Percentiles rank a stretch among this genome's conserved stretches.
These are phyloP conservation scores for Metschnikowia colocasiae DNA, from an alignment of 805 yeast genomes.

Conservation along the genomic window DNA sequence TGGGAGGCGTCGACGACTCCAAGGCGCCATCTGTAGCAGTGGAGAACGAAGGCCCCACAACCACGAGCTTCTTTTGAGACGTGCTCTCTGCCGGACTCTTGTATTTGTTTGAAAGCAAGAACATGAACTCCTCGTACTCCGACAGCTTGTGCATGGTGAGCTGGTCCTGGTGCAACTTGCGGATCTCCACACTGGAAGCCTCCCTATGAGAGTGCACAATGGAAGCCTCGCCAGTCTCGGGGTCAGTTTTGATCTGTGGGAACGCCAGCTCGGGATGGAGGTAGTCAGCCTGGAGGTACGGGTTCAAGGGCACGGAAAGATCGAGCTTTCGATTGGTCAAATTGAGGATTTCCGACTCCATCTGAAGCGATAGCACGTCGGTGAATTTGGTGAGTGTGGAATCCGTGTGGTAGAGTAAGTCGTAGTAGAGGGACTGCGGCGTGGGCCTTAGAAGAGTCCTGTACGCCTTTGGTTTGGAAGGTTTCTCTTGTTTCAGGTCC, in stretches of 20 bases:
- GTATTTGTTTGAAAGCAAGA: constrained; percentile 38
- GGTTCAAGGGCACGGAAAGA: constrained; percentile 69
- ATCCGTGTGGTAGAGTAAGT: constrained; percentile 80
- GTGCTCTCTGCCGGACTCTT: constrained; percentile 35
- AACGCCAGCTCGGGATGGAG: constrained; percentile 45
- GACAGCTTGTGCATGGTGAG: constrained; percentile 58
- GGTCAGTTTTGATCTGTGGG: constrained; percentile 46
- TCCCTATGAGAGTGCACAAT: constrained; percentile 31
- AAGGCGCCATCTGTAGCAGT: constrained; percentile 14
- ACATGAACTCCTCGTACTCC: constrained; percentile 89
- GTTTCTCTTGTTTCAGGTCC: background rate
- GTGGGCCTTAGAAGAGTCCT: constrained; percentile 78
- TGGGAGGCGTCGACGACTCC: constrained; percentile 18
- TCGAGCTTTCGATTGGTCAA: constrained; percentile 76
- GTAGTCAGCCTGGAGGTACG: constrained; percentile 49
- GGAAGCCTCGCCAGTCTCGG: constrained; percentile 30
- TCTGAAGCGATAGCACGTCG: constrained; percentile 70
- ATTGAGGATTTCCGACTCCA: constrained; percentile 85
- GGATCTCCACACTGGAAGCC: constrained; percentile 24
- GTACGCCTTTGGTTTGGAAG: constrained; percentile 63
- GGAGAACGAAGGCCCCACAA: constrained; percentile 31
- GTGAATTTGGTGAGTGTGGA: constrained; percentile 67
- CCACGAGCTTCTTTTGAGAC: constrained; percentile 37
- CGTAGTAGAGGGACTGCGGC: constrained; percentile 77
- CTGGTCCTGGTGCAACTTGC: constrained; percentile 42